These are phyloP conservation scores for Coemansia sp. DNA, from an alignment of 192 early-diverging fungal genomes.

Conservation along the genomic window DNA sequence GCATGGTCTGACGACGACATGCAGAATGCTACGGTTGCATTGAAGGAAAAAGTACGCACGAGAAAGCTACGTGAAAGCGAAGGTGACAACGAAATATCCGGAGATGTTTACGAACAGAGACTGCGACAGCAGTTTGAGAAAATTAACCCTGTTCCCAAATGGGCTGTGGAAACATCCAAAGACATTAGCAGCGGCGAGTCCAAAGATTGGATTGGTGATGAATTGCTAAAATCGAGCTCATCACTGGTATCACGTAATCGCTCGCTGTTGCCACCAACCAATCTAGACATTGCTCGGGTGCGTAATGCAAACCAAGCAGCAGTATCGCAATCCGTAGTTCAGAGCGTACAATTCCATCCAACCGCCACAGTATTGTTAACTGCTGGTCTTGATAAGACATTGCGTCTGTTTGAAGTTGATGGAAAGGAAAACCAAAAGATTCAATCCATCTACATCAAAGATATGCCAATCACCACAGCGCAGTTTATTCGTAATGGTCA, in stretches of 20 bases:
- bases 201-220: conserved; percentile 25
- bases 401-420: conserved; percentile 86
- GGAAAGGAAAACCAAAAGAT: conserved; percentile 91
- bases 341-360: conserved; percentile 83
- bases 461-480: conserved; percentile 79
- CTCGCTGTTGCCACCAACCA: conserved; percentile 15
- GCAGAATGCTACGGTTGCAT: conserved; percentile 66
- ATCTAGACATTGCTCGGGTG: conserved; percentile 28
- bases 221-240: conserved; percentile 28
- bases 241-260: conserved; percentile 17
- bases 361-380: conserved; percentile 84
- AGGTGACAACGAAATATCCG: conserved; percentile 71
- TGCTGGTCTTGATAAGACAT: conserved; percentile 81
- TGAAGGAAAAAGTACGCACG: conserved; percentile 62
- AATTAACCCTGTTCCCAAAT: conserved; percentile 80
- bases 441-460: conserved; percentile 84
- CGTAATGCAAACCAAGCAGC: conserved; percentile 36
- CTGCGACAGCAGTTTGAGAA: conserved; percentile 83
- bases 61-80: conserved; percentile 77
- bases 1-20: conserved; percentile 86
- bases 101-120: conserved; percentile 79
- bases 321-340: conserved; percentile 61
- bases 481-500: conserved; percentile 74
- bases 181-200: conserved; percentile 39
- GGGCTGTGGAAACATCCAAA: conserved; percentile 60